Base-by-base conservation (phyloP, 1,139 yeast genomes). In the Geotrichum citri-aurantii region DNA sequence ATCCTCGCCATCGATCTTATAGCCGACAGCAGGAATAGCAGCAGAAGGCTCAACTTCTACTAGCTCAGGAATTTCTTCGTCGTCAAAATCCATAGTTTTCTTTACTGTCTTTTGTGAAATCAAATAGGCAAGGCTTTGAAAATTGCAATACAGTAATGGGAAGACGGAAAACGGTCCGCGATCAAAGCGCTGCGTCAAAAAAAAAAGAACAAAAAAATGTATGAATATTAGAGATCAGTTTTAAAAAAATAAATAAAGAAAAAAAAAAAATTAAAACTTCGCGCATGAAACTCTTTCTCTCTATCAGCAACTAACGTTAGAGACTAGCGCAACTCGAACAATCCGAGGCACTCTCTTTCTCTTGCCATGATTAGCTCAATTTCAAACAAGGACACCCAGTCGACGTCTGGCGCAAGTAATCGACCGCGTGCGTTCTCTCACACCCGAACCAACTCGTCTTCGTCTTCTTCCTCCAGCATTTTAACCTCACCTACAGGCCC, bases 401-500 rank as follows among this genome's bases (percentile, higher is more conserved):
- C 54, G 46, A 47, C 51, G 10, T 48, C 51, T 3, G 19, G 26
- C n/a, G 29, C 44, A n/a, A 50, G 31, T 27, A 53, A 47, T 17
- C 62, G 66, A 23, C 48, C 61, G 5, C 59, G 69, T 40, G 64
- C 68, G 2, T 64, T 61, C 48, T 68, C 71, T 4, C 69, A 67
- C 47, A 65, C 70, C 3, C 51, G 71, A 44, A 66, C 71, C 27
- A 69, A 69, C 58, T 68, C 71, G 19, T 68, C 71, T 7, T 67
- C 70, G 10, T 66, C 69, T 1, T 68, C 69, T 2, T 65, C 66
- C 2, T 65, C 68, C 2, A 61, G 65, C 31, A 57, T 55, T 21
- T 53, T 58, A 2, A 54, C 65, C 2, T 61, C 65, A 2, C 67
- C 66, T 10, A 60, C 48, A 1, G 50, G 51, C 23, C 33, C 54